Conservation (phyloP, 169 alveolate species). For the Eimeria sp. region DNA sequence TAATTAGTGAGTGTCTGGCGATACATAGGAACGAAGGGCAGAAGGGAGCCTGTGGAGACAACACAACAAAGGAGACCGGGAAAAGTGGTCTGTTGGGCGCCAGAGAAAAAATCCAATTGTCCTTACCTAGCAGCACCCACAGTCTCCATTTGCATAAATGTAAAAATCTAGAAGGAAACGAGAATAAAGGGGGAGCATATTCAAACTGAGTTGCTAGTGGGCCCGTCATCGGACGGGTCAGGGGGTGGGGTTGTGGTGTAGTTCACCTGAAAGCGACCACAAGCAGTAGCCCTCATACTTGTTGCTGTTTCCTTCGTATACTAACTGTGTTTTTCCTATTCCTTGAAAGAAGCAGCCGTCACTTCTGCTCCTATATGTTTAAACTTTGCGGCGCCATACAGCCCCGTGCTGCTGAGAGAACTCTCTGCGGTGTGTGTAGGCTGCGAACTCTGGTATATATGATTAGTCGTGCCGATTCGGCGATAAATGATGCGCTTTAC, state of each 20-base stretch:
- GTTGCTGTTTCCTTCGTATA: background rate
- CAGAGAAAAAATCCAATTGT: background rate
- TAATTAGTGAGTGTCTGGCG: background rate
- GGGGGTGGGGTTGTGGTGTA: conserved; percentile 35
- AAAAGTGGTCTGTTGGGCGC: background rate
- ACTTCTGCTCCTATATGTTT: no score
- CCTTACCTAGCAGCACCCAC: conserved; percentile 44
- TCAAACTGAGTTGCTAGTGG: background rate
- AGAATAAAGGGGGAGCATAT: background rate
- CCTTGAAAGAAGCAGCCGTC: background rate
- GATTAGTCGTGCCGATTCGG: background rate
- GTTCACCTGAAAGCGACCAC: background rate
- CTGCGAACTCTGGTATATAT: background rate
- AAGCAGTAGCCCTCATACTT: background rate
- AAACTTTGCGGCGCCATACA: background rate
- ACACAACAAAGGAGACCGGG: background rate
- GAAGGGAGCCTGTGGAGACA: background rate
- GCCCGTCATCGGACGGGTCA: background rate
- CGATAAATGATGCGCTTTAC: no score
- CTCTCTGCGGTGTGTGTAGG: background rate
- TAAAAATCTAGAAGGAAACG: background rate
- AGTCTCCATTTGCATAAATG: conserved; percentile 35
- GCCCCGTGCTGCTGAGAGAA: background rate
- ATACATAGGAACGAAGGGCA: no score
- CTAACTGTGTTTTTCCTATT: background rate